Evolutionary conservation across 768 basidiomycete genomes (phyloP).

Genomic region (Lenzites betulinus): DNA sequence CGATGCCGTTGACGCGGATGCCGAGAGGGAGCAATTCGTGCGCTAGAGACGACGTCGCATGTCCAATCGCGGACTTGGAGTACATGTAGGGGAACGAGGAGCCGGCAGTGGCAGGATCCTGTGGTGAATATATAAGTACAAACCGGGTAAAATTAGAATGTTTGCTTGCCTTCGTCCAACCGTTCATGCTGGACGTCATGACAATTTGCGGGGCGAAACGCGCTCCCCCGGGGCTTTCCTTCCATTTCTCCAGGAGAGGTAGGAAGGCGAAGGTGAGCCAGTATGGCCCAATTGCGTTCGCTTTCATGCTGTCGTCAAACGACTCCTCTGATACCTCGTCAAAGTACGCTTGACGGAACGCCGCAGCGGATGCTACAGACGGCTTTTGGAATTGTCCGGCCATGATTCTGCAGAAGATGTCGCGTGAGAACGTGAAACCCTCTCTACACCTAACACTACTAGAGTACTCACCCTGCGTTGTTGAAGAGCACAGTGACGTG

Average conservation of each 20-base stretch:
- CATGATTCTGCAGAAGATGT: constrained; percentile 24
- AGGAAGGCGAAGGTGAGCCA: constrained; percentile 61
- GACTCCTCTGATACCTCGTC: constrained; percentile 39
- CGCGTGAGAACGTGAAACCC: no score
- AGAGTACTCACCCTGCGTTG: constrained; percentile 42
- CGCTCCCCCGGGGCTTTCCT: constrained; percentile 33
- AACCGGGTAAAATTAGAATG: not conserved
- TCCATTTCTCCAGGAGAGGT: constrained; percentile 52
- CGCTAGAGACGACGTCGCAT: constrained; percentile 47
- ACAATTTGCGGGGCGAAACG: constrained; percentile 48
- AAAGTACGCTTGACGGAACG: constrained; percentile 42
- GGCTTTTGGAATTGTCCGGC: constrained; percentile 34
- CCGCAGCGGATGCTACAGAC: constrained; percentile 34
- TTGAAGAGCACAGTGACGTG: constrained; percentile 51
- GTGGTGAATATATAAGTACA: not conserved
- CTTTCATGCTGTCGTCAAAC: constrained; percentile 39
- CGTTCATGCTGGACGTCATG: constrained; percentile 55
- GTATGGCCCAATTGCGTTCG: constrained; percentile 50
- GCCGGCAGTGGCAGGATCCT: constrained; percentile 46
- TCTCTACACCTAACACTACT: not conserved
- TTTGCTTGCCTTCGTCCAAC: constrained; percentile 46
- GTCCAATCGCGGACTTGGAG: constrained; percentile 51
- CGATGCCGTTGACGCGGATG: constrained; percentile 51
- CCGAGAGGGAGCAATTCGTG: constrained; percentile 51
- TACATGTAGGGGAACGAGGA: constrained; percentile 48